A percentile compares a stretch with the other conserved stretches of the same genome.
phyloP scores from a whole-genome alignment of 2,329 filamentous ascomycete species.

The Penicillium sp. region DNA sequence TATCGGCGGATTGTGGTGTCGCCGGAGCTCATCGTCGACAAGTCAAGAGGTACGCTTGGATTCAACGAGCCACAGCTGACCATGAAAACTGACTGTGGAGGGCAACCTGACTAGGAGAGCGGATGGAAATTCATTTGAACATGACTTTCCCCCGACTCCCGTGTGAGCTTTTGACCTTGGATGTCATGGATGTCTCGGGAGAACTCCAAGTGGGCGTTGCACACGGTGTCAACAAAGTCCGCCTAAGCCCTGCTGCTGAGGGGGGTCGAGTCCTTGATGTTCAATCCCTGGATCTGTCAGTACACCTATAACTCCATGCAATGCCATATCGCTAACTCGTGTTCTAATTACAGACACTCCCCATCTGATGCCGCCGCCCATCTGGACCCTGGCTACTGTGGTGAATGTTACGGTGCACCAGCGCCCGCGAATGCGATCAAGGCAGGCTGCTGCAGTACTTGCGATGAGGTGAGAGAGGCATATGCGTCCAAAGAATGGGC shows the following conservation, averaged over 20 bases:
- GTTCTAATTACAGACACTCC: slow-evolving; percentile 50
- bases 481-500: slow-evolving; percentile 88
- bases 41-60: slow-evolving; percentile 68
- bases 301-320: slow-evolving; percentile 10
- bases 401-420: slow-evolving; percentile 81
- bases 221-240: slow-evolving; percentile 87
- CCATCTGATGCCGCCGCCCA: slow-evolving; percentile 65
- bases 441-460: slow-evolving; percentile 91
- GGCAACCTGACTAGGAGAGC: slow-evolving; percentile 59
- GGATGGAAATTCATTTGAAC: slow-evolving; percentile 99
- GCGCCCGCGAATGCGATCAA: slow-evolving; percentile 67
- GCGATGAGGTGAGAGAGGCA: slow-evolving; percentile 91
- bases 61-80: not conserved
- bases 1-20: slow-evolving; percentile 80
- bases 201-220: slow-evolving; percentile 93
- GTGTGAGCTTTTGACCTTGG: slow-evolving; percentile 90
- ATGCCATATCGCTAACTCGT: not conserved
- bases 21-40: slow-evolving; percentile 92
- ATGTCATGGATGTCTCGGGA: slow-evolving; percentile 98
- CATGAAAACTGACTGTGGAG: slow-evolving; percentile 1
- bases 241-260: slow-evolving; percentile 64
- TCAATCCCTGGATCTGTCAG: slow-evolving; percentile 62
- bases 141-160: slow-evolving; percentile 90
- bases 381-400: slow-evolving; percentile 87
- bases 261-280: slow-evolving; percentile 70